phyloP scores from a whole-genome alignment of 352 stramenopile species.

The Phytopythium delawarense region DNA sequence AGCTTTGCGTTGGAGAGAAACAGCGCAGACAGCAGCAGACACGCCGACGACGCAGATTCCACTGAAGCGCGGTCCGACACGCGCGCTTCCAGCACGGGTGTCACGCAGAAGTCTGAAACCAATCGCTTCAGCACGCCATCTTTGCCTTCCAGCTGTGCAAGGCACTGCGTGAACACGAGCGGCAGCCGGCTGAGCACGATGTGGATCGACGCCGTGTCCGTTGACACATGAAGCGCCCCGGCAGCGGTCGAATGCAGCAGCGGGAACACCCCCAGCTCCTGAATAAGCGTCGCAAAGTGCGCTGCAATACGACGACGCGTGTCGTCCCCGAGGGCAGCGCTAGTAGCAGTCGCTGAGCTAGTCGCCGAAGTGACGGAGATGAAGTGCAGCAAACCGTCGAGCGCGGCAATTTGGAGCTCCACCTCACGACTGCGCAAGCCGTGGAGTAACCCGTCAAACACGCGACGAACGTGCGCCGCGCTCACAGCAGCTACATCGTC shows the following conservation, averaged over 20 bases:
- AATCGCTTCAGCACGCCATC: constrained; percentile 63
- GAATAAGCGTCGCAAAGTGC: constrained; percentile 49
- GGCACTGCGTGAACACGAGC: constrained; percentile 84
- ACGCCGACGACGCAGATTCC: constrained; percentile 55
- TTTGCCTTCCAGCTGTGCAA: constrained; percentile 65
- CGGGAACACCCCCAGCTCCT: constrained; percentile 76
- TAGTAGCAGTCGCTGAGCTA: constrained; percentile 14
- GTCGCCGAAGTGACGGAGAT: constrained; percentile 41
- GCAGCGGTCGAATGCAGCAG: constrained; percentile 59
- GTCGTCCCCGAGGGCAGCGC: neutral
- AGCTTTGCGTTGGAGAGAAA: constrained; percentile 85
- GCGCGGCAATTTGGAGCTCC: constrained; percentile 59
- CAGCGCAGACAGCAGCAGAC: constrained; percentile 65
- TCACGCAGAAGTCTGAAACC: constrained; percentile 63
- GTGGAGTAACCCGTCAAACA: constrained; percentile 58
- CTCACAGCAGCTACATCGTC: constrained; percentile 10
- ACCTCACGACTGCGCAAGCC: constrained; percentile 61
- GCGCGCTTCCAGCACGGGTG: constrained; percentile 46
- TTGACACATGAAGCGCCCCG: constrained; percentile 31
- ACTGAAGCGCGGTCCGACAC: constrained; percentile 40
- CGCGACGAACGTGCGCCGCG: constrained; percentile 38
- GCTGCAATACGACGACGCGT: neutral
- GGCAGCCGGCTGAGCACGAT: constrained; percentile 64
- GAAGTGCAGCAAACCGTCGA: constrained; percentile 75
- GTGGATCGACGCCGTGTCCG: constrained; percentile 26